A percentile compares a stretch with the other conserved stretches of the same genome.
Conservation (phyloP, 495 filamentous ascomycete species). For the Delitschia confertaspora region DNA sequence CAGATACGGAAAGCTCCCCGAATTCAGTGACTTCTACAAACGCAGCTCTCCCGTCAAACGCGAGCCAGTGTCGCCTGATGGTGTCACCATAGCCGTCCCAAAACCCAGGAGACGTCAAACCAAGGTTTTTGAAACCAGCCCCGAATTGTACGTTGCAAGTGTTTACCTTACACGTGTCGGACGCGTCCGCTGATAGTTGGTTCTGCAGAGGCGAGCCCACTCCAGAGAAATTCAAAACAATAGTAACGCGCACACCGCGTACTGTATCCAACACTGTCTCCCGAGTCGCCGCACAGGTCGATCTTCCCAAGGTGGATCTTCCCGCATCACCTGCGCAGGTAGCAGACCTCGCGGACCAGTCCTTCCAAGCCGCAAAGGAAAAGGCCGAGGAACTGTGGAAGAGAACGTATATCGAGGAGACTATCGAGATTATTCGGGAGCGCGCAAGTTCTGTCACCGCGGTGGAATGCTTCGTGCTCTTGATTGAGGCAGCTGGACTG, state of each 20-base stretch:
- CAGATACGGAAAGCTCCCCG: constrained; percentile 51
- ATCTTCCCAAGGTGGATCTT: constrained; percentile 35
- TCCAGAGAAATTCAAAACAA: constrained; percentile 19
- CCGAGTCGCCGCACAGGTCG: constrained; percentile 36
- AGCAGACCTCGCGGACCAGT: constrained; percentile 70
- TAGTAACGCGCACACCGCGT: constrained; percentile 48
- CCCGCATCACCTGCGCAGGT: constrained; percentile 81
- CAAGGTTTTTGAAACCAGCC: constrained; percentile 1
- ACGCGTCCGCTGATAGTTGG: constrained; percentile 14
- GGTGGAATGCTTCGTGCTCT: constrained; percentile 44
- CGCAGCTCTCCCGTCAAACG: constrained; percentile 74
- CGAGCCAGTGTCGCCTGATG: constrained; percentile 40
- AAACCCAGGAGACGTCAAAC: constrained; percentile 31
- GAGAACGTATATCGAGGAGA: constrained; percentile 43
- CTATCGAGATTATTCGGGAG: constrained; percentile 43
- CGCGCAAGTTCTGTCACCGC: constrained; percentile 41
- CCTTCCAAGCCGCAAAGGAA: constrained; percentile 54
- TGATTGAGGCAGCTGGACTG: constrained; percentile 53
- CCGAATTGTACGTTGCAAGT: constrained; percentile 29
- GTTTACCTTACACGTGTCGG: constrained; percentile 24
- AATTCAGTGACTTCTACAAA: constrained; percentile 67
- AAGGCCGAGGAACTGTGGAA: constrained; percentile 40
- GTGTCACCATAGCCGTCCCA: constrained; percentile 35
- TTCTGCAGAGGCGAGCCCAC: constrained; percentile 16
- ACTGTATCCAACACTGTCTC: constrained; percentile 45